Evolutionary conservation across 495 filamentous ascomycete species (phyloP).

Genomic region (Daldinia grandis): DNA sequence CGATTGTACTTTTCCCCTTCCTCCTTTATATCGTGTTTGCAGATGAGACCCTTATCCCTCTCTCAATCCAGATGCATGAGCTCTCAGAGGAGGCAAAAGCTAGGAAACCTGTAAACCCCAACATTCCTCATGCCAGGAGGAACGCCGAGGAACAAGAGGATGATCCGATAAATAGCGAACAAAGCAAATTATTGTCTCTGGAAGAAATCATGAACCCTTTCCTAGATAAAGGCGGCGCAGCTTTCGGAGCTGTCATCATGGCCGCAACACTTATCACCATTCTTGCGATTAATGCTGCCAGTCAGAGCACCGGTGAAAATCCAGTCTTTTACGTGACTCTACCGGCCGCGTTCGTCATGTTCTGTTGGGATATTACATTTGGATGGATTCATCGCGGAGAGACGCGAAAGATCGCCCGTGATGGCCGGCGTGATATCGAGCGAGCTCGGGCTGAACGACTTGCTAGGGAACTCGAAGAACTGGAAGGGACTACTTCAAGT

Average conservation of each 20-base stretch:
- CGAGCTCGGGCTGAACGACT: conserved; percentile 50
- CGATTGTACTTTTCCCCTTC: conserved; percentile 69
- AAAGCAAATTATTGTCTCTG: conserved; percentile 63
- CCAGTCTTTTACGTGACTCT: conserved; percentile 70
- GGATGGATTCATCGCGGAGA: conserved; percentile 66
- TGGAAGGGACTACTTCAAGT: conserved; percentile 6
- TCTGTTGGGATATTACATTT: conserved; percentile 66
- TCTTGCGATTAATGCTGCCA: conserved; percentile 66
- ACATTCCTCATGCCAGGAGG: conserved; percentile 69
- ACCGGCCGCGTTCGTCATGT: conserved; percentile 69
- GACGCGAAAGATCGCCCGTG: conserved; percentile 66
- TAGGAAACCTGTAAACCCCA: conserved; percentile 69
- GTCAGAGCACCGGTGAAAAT: conserved; percentile 49
- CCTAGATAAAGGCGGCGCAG: conserved; percentile 68
- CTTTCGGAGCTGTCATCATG: conserved; percentile 69
- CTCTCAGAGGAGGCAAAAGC: conserved; percentile 62
- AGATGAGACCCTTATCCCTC: conserved; percentile 67
- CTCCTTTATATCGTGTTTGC: conserved; percentile 70
- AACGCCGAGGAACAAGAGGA: conserved; percentile 62
- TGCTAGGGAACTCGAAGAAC: conserved; percentile 20
- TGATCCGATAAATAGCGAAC: conserved; percentile 51
- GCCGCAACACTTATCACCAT: conserved; percentile 66
- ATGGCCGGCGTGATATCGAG: conserved; percentile 62
- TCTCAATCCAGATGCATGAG: conserved; percentile 70
- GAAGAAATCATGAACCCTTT: conserved; percentile 78